These are phyloP conservation scores for Brettanomyces bruxellensis DNA, from an alignment of 805 yeast species.

Conservation along the genomic window DNA sequence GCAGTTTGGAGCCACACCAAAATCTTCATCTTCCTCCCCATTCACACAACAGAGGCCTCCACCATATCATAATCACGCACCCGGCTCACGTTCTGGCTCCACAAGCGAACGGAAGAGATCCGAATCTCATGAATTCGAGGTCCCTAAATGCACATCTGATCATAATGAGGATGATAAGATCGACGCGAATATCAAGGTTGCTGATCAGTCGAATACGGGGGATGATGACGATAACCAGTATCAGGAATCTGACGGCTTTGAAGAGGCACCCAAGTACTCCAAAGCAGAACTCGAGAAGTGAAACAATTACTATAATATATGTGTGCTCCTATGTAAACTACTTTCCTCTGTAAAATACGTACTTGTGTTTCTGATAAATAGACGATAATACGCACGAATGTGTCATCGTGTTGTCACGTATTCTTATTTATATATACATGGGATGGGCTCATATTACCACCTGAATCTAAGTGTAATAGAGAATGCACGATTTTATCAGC, in stretches of 20 bases:
- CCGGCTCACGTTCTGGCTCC: not conserved
- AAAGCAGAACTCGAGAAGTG: constrained; percentile 6
- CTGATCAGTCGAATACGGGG: constrained; percentile 1
- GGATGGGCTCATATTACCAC: not conserved
- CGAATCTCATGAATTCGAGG: too few species aligned
- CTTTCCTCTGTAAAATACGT: not conserved
- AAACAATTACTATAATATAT: not conserved
- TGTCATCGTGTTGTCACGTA: too few species aligned
- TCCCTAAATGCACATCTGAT: too few species aligned
- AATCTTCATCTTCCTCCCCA: constrained; percentile 7
- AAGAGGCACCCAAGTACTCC: constrained; percentile 22
- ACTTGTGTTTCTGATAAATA: too few species aligned
- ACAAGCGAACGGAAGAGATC: not conserved
- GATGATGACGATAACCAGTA: constrained; percentile 15
- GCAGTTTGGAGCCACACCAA: constrained; percentile 4
- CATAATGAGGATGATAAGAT: too few species aligned
- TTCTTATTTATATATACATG: too few species aligned
- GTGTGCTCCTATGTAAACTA: not conserved
- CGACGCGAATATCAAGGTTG: not conserved
- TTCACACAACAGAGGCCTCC: not conserved
- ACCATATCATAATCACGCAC: not conserved
- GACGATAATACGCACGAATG: too few species aligned
- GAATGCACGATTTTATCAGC: constrained; percentile 32
- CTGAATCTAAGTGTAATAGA: constrained; percentile 22
- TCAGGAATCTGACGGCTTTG: constrained; percentile 29